Conservation (phyloP, 495 filamentous ascomycete genomes). For the Talaromyces liani region DNA sequence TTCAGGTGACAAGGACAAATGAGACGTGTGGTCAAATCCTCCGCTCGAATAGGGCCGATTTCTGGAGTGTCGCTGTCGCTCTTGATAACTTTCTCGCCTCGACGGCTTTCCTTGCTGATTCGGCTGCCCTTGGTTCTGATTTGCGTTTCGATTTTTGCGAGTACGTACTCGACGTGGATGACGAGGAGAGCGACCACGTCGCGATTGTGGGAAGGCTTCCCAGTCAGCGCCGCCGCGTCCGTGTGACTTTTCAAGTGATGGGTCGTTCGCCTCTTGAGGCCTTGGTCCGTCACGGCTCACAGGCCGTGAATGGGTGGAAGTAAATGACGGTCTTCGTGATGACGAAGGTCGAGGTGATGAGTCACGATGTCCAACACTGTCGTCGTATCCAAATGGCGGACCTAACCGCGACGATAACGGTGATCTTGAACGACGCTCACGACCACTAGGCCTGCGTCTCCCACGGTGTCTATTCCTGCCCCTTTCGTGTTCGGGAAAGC, state of each 20-base stretch:
- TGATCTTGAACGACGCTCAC: constrained; percentile 22
- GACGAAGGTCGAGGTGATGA: neutral
- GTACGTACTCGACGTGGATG: constrained; percentile 15
- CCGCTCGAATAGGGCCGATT: constrained; percentile 20
- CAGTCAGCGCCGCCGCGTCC: neutral
- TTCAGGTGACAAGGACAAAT: neutral
- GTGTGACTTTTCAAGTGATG: constrained; percentile 13
- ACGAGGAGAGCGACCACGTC: constrained; percentile 39
- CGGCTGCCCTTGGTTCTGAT: constrained; percentile 11
- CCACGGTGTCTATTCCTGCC: constrained; percentile 28
- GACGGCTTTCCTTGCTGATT: constrained; percentile 24
- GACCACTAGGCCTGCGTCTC: constrained; percentile 24
- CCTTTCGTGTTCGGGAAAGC: constrained; percentile 15
- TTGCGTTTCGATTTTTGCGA: constrained; percentile 12
- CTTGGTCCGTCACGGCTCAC: neutral
- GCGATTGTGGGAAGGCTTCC: constrained; percentile 30
- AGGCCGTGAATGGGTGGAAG: neutral
- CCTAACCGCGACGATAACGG: neutral
- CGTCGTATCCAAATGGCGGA: neutral
- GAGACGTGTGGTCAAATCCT: constrained; percentile 22
- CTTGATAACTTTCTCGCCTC: constrained; percentile 26
- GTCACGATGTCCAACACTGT: neutral
- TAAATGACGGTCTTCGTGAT: constrained; percentile 5
- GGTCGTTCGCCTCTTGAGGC: constrained; percentile 16
- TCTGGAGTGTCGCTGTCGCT: constrained; percentile 19